phyloP scores from a whole-genome alignment of 495 filamentous ascomycete species.

The Talaromyces stipitatus region DNA sequence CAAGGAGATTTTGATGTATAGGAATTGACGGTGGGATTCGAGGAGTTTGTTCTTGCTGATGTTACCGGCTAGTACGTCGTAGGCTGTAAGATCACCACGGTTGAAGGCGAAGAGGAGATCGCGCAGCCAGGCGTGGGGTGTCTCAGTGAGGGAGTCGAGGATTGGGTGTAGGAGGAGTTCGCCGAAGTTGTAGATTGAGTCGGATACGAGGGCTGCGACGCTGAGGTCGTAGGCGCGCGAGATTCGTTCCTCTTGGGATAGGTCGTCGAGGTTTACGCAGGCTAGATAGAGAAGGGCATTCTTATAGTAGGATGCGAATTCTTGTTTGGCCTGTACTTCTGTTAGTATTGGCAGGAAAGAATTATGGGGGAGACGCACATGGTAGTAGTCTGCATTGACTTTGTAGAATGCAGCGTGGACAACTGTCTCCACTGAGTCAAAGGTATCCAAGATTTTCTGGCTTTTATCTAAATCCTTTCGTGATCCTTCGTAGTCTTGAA shows the following conservation, averaged over 20 bases:
- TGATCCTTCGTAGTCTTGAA: constrained; percentile 66
- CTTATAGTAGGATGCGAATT: constrained; percentile 93
- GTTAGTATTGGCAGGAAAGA: background rate
- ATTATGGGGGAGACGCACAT: constrained; percentile 38
- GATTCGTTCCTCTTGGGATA: constrained; percentile 63
- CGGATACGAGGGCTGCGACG: constrained; percentile 86
- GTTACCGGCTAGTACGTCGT: constrained; percentile 70
- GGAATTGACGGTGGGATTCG: constrained; percentile 65
- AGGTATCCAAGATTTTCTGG: constrained; percentile 79
- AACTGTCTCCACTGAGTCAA: constrained; percentile 91
- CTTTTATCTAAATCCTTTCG: constrained; percentile 80
- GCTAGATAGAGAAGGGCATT: constrained; percentile 97
- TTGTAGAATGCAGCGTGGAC: constrained; percentile 97
- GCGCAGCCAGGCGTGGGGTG: constrained; percentile 71
- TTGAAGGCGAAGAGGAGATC: constrained; percentile 97
- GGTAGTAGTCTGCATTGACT: constrained; percentile 90
- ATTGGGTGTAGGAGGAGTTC: constrained; percentile 97
- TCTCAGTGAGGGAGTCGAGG: constrained; percentile 67
- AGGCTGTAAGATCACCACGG: constrained; percentile 82
- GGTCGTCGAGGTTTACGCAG: constrained; percentile 75
- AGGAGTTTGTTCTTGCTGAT: constrained; percentile 74
- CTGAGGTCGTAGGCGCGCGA: constrained; percentile 84
- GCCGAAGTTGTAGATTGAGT: constrained; percentile 97
- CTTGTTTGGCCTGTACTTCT: constrained; percentile 56
- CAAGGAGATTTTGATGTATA: constrained; percentile 96